Percentiles rank a stretch among this genome's conserved stretches.
Evolutionary conservation across 2,329 filamentous ascomycete genomes (phyloP).

Genomic region (Talaromyces rugulosus): DNA sequence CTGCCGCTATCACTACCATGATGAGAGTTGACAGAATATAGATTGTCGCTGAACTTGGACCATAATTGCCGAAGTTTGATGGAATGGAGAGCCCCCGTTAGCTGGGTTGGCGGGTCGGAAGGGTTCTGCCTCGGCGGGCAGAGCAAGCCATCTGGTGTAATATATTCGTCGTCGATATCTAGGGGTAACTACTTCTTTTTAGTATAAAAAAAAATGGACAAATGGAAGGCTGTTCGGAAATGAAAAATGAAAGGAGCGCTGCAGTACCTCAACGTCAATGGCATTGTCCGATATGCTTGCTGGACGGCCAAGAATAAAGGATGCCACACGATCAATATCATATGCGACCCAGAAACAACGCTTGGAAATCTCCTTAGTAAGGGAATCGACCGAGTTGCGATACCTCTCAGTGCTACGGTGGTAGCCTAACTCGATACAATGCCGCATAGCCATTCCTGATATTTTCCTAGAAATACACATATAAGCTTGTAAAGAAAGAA

Average conservation of each 20-base stretch:
- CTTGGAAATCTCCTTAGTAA: conserved; percentile 26
- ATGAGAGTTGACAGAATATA: conserved; percentile 16
- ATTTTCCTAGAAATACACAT: conserved; percentile 21
- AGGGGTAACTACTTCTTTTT: conserved; percentile 8
- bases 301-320: conserved; percentile 28
- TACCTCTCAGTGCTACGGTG: conserved; percentile 24
- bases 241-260: not conserved
- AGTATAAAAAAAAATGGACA: not conserved
- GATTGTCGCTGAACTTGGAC: conserved; percentile 18
- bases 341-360: conserved; percentile 32
- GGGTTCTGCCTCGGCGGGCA: conserved; percentile 4
- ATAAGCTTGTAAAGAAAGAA: not conserved
- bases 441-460: conserved; percentile 31
- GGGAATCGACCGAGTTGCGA: conserved; percentile 13
- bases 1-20: conserved; percentile 12
- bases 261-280: conserved; percentile 23
- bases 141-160: conserved; percentile 8
- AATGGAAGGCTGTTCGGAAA: no score
- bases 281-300: conserved; percentile 21
- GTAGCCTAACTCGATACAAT: conserved; percentile 34
- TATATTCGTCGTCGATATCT: conserved; percentile 14
- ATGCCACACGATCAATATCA: conserved; percentile 28
- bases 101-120: conserved; percentile 16
- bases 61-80: conserved; percentile 22
- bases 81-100: conserved; percentile 23